Conservation (phyloP, 2,329 filamentous ascomycete genomes). For the Ascochyta pisi region DNA sequence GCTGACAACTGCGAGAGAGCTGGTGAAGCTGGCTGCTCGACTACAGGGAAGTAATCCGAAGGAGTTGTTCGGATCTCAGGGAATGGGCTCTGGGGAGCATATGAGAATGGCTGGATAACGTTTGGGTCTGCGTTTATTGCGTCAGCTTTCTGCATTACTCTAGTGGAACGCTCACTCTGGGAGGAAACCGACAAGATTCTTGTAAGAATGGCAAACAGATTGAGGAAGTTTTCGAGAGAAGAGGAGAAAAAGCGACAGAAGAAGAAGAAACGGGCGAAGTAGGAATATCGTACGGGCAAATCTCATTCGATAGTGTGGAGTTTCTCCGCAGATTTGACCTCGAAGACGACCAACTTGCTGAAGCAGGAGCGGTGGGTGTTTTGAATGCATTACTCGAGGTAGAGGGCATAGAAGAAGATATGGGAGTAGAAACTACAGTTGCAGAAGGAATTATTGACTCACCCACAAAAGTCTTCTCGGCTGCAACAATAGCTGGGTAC, state of each 20-base stretch:
- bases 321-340: conserved; percentile 29
- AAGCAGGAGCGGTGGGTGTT: conserved; percentile 46
- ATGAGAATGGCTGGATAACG: conserved; percentile 61
- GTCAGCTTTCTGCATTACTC: conserved; percentile 21
- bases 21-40: conserved; percentile 66
- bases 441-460: conserved; percentile 53
- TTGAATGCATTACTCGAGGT: conserved; percentile 37
- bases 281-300: background rate
- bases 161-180: conserved; percentile 7
- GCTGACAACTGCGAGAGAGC: conserved; percentile 64
- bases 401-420: conserved; percentile 23
- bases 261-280: background rate
- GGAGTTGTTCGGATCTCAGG: conserved; percentile 50
- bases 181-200: conserved; percentile 49
- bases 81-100: conserved; percentile 51
- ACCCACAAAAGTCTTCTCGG: conserved; percentile 59
- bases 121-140: conserved; percentile 59
- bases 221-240: background rate
- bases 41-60: conserved; percentile 51
- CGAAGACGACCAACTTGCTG: conserved; percentile 46
- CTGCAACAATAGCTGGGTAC: conserved; percentile 56
- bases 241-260: background rate
- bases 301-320: conserved; percentile 26
- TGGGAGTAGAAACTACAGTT: conserved; percentile 15
- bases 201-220: background rate